phyloP scores from a whole-genome alignment of 2,329 filamentous ascomycete genomes.

The Colletotrichum chrysophilum region DNA sequence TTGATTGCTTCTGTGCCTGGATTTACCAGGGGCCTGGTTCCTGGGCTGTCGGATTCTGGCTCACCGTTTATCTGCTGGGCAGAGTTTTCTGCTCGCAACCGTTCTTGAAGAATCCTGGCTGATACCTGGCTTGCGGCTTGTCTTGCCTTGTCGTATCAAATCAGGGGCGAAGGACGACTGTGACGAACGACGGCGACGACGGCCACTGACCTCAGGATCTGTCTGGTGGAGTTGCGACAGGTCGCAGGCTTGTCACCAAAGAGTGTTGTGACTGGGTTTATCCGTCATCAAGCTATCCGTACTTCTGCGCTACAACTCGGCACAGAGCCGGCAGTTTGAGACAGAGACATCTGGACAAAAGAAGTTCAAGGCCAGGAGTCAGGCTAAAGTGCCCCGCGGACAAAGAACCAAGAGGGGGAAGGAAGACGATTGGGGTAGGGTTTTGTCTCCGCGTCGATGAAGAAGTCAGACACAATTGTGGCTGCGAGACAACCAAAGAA shows the following conservation, averaged over 20 bases:
- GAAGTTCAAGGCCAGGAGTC: background rate
- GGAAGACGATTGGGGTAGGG: background rate
- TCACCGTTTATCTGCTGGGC: background rate
- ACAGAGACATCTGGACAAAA: constrained; percentile 12
- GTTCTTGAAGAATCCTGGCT: background rate
- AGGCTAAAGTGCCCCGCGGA: background rate
- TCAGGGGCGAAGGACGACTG: background rate
- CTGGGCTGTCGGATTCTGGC: background rate
- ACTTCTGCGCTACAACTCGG: background rate
- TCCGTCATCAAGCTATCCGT: background rate
- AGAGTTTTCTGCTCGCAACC: background rate
- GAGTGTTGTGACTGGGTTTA: background rate
- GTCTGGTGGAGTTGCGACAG: background rate
- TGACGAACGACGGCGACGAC: too few relatives aligned
- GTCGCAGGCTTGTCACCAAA: background rate
- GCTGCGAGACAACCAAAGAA: background rate
- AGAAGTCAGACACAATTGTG: background rate
- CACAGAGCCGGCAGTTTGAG: constrained; percentile 11
- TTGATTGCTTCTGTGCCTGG: background rate
- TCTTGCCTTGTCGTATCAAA: background rate
- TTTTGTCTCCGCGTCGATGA: background rate
- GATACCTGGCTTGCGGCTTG: background rate
- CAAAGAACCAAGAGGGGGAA: background rate
- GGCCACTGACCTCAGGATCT: background rate
- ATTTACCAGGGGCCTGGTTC: constrained; percentile 11